Percentiles rank a stretch among this genome's conserved stretches.
Conservation (phyloP, 768 basidiomycete genomes). For the Lentinula detonsa region DNA sequence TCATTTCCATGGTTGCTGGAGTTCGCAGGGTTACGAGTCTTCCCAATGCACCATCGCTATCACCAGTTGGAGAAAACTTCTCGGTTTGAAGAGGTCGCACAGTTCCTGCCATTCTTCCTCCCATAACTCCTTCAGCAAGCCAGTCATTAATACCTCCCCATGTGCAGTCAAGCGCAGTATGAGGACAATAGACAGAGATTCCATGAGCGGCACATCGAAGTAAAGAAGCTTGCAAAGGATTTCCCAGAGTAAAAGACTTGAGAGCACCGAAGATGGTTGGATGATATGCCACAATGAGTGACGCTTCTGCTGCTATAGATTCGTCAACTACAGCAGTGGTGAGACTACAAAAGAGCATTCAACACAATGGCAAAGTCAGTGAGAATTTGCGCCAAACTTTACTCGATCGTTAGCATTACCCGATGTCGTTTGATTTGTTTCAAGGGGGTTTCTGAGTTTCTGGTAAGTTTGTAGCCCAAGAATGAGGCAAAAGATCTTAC, state of each 20-base stretch:
- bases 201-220: constrained; percentile 77
- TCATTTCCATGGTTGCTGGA: constrained; percentile 50
- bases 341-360: constrained; percentile 39
- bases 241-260: constrained; percentile 68
- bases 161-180: constrained; percentile 83
- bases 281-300: constrained; percentile 78
- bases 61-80: constrained; percentile 30
- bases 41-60: constrained; percentile 55
- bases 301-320: constrained; percentile 53
- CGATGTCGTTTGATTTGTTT: constrained; percentile 34
- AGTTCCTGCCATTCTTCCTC: constrained; percentile 24
- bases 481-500: constrained; percentile 27
- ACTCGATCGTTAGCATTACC: constrained; percentile 73
- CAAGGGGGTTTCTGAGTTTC: constrained; percentile 45
- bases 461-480: constrained; percentile 3
- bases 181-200: constrained; percentile 82
- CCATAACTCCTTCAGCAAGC: constrained; percentile 56
- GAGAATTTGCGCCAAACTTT: constrained; percentile 15
- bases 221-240: constrained; percentile 75
- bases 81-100: constrained; percentile 29
- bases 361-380: constrained; percentile 12
- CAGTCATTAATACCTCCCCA: constrained; percentile 88
- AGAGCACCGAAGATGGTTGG: constrained; percentile 78
- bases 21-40: constrained; percentile 58
- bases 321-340: constrained; percentile 68